phyloP scores from a whole-genome alignment of 140 eudicot genomes.

The Anethum foeniculum region DNA sequence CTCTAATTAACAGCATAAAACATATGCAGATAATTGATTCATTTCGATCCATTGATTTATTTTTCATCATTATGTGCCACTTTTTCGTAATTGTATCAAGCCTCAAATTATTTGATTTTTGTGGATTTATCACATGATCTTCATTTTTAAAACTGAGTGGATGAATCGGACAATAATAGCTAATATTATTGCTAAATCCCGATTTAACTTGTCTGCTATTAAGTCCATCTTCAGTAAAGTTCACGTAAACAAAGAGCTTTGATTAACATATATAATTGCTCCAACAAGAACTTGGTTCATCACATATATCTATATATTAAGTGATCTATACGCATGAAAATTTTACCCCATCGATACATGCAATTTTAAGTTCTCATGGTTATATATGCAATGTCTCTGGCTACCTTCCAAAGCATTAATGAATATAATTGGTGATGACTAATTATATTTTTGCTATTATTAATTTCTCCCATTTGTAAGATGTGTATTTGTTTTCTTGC shows the following conservation, averaged over 20 bases:
- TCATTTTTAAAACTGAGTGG: not conserved
- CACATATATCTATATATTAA: not conserved
- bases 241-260: not conserved
- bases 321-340: not conserved
- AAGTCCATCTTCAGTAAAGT: not conserved
- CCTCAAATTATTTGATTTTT: not conserved
- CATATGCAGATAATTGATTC: not conserved
- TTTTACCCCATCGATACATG: not conserved
- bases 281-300: not conserved
- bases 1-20: not conserved
- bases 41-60: not conserved
- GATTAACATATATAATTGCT: not conserved
- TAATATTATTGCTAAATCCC: not conserved
- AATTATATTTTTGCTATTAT: too few species aligned
- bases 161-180: not conserved
- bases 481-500: not conserved
- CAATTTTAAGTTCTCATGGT: not conserved
- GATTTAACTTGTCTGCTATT: not conserved
- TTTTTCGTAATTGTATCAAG: slow-evolving; percentile 12
- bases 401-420: too few species aligned
- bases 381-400: too few species aligned
- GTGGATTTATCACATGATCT: not conserved
- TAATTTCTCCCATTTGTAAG: not conserved
- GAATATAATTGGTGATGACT: too few species aligned
- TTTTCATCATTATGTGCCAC: slow-evolving; percentile 16